phyloP scores from a whole-genome alignment of 2,329 filamentous ascomycete species.

The Penicillium expansum region DNA sequence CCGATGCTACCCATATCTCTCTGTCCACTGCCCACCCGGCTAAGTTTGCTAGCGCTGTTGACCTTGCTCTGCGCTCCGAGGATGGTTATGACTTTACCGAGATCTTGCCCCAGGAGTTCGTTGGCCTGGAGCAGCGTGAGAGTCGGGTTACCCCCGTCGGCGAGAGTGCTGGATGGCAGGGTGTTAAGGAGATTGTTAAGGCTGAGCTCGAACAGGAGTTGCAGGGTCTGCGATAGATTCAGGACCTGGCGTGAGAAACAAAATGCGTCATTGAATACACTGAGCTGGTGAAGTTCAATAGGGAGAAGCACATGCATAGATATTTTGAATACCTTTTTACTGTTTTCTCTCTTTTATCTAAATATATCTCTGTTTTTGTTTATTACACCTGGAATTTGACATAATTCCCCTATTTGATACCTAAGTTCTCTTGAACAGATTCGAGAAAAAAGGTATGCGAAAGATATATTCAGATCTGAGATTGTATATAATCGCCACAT shows the following conservation, averaged over 20 bases:
- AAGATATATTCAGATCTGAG: no score
- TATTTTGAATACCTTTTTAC: background rate
- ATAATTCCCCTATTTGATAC: background rate
- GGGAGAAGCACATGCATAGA: background rate
- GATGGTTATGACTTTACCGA: conserved; percentile 73
- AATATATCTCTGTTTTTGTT: background rate
- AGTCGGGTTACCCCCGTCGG: background rate
- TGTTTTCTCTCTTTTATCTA: background rate
- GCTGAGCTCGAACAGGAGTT: background rate
- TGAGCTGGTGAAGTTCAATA: background rate
- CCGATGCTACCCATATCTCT: conserved; percentile 66
- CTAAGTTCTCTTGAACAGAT: background rate
- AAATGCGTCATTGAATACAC: no score
- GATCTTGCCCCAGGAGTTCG: conserved; percentile 77
- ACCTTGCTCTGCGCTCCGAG: conserved; percentile 69
- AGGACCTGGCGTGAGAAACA: background rate
- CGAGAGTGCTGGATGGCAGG: background rate
- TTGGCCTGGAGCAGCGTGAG: conserved; percentile 67
- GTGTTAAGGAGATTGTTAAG: conserved; percentile 1
- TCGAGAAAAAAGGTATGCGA: no score
- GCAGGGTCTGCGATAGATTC: background rate
- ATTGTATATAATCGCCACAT: background rate
- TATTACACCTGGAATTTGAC: background rate
- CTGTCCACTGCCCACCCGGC: conserved; percentile 93
- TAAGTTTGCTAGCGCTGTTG: conserved; percentile 86